Evolutionary conservation across 1,284 basidiomycete species (phyloP), one percentile per base, ranked within the genome.

Genomic region (Sporisorium graminicola): DNA sequence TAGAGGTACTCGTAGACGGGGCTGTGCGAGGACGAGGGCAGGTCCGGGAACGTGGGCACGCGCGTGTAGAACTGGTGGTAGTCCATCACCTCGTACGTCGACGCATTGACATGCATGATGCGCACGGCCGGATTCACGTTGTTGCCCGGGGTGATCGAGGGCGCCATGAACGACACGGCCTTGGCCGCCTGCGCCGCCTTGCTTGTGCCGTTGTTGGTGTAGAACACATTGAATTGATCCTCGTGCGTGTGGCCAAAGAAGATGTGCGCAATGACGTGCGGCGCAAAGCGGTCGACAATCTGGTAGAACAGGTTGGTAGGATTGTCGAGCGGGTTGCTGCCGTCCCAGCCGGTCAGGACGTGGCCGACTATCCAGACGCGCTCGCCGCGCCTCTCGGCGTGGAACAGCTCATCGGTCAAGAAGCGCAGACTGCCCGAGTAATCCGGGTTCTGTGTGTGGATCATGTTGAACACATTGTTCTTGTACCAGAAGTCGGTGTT

Each of bases 161-260:
- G 93, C 0, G 88, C 91, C 43, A 91, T 91, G 56, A 60, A 73
- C 68, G 85, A 90, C 74, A 90, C 90, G 27, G 76, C 70, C 44
- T 79, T 77, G 1, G 65, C 69, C 1, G 14, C 16, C 0, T 51
- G 50, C 14, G 63, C 49, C 1, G 59, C 47, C 20, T 35, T 27
- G 13, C 18, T 58, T 27, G 86, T 86, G 1, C 91, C 93, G 37
- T 88, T 92, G 82, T 92, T 92, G 81, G 92, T 91, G 81, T 94
- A 94, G 85, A 90, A 94, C 51, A 94, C 90, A 90, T 90, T 90
- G 61, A 92, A 84, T 85, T 92, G 89, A 82, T 94, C 93, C 83
- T 94, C 92, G 73, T 94, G 92, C 1, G 91, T 91, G 82, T 94
- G 93, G 2, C 92, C 92, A 79, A 89, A 93, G 87, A 93, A 93